phyloP scores from a whole-genome alignment of 192 early-diverging fungal genomes.

The Coemansia furcata region DNA sequence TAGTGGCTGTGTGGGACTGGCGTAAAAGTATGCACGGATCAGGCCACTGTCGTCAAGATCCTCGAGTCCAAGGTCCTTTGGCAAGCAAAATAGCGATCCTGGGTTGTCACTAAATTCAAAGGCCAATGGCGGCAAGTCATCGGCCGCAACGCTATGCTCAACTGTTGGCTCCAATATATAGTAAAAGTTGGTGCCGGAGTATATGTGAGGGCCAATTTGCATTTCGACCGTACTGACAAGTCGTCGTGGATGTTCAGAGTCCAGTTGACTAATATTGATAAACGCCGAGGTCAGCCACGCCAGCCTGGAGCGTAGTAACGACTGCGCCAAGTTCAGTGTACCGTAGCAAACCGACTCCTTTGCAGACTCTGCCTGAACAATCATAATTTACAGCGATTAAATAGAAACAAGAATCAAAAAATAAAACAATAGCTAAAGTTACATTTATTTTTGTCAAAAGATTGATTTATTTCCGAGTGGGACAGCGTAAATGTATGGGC shows the following conservation, averaged over 20 bases:
- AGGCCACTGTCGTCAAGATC: conserved; percentile 2
- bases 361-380: conserved; percentile 5
- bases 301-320: conserved; percentile 38
- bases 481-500: too few species aligned
- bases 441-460: too few species aligned
- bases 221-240: conserved; percentile 44
- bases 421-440: too few species aligned
- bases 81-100: conserved; percentile 54
- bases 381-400: not conserved
- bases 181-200: conserved; percentile 52
- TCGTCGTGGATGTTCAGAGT: not conserved
- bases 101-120: conserved; percentile 60
- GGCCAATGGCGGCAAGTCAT: conserved; percentile 26
- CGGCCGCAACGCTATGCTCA: not conserved
- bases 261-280: conserved; percentile 1
- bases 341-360: conserved; percentile 13
- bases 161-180: not conserved
- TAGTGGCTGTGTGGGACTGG: conserved; percentile 4
- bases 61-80: conserved; percentile 57
- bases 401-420: not conserved
- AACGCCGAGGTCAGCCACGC: conserved; percentile 40
- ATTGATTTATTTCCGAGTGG: too few species aligned
- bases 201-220: conserved; percentile 59
- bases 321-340: conserved; percentile 35
- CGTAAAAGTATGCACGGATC: conserved; percentile 17